A percentile compares a stretch with the other conserved stretches of the same genome.
phyloP scores from a whole-genome alignment of 208 protist genomes.

The Acanthamoeba divionensis region DNA sequence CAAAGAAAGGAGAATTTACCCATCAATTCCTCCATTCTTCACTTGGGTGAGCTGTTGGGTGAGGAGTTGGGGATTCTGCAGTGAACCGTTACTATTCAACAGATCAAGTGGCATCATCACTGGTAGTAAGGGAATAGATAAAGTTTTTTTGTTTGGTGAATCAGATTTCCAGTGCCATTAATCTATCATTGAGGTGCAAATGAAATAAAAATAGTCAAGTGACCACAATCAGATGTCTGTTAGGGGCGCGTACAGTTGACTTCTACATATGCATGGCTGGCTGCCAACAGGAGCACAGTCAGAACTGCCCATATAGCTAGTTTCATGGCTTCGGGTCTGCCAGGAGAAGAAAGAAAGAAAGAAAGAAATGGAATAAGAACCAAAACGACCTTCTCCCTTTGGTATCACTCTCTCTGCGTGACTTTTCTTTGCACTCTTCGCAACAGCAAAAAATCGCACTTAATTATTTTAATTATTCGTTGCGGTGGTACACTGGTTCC shows the following conservation, averaged over 20 bases:
- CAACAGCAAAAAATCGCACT: too few relatives aligned
- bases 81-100: constrained; percentile 55
- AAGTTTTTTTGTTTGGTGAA: not conserved
- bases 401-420: too few relatives aligned
- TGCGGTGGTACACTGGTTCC: too few relatives aligned
- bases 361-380: too few relatives aligned
- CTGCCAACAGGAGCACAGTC: not conserved
- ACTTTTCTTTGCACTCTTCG: too few relatives aligned
- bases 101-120: constrained; percentile 78
- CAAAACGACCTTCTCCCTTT: too few relatives aligned
- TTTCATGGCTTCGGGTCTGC: too few relatives aligned
- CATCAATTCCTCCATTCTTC: constrained; percentile 52
- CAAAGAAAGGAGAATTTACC: not conserved
- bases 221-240: not conserved
- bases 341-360: too few relatives aligned
- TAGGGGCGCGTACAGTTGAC: not conserved
- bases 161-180: not conserved
- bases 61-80: constrained; percentile 52
- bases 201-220: not conserved
- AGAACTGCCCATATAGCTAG: not conserved
- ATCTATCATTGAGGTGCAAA: not conserved
- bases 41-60: constrained; percentile 58
- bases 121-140: not conserved
- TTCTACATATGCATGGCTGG: not conserved
- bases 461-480: too few relatives aligned